These are phyloP conservation scores for Polyporus tsugae DNA, from an alignment of 1,284 basidiomycete genomes.

Conservation along the genomic window DNA sequence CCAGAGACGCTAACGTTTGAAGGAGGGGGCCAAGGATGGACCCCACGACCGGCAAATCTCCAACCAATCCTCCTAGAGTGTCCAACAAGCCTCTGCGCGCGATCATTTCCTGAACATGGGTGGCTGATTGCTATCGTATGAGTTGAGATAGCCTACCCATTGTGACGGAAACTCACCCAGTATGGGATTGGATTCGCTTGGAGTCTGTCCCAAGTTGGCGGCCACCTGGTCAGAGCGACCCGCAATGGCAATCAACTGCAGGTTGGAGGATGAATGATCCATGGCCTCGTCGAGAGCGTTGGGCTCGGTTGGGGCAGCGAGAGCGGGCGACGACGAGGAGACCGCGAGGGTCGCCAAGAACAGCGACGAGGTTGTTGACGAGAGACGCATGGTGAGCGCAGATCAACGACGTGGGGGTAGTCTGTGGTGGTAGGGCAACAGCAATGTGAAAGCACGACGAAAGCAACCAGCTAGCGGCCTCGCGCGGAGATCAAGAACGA, in stretches of 20 bases:
- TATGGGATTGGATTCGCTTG: neutral
- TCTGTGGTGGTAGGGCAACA: constrained; percentile 32
- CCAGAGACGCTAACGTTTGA: neutral
- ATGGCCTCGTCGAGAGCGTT: constrained; percentile 14
- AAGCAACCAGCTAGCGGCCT: constrained; percentile 23
- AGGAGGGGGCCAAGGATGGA: constrained; percentile 1
- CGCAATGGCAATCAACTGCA: neutral
- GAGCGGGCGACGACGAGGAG: constrained; percentile 36
- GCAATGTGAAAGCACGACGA: constrained; percentile 32
- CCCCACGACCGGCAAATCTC: constrained; percentile 12
- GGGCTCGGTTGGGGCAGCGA: constrained; percentile 38
- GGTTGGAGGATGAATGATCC: constrained; percentile 2
- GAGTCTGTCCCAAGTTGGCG: neutral
- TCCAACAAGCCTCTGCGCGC: constrained; percentile 10
- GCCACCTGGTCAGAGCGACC: neutral
- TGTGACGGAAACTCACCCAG: neutral
- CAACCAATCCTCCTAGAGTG: neutral
- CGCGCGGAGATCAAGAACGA: constrained; percentile 31
- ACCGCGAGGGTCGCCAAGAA: constrained; percentile 47
- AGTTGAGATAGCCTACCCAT: neutral
- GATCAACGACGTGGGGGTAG: constrained; percentile 11
- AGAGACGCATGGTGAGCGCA: constrained; percentile 44
- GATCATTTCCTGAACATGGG: neutral
- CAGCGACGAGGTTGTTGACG: constrained; percentile 44
- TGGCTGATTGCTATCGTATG: neutral